phyloP scores from a whole-genome alignment of 2,329 filamentous ascomycete genomes.

The Epichloe typhina region DNA sequence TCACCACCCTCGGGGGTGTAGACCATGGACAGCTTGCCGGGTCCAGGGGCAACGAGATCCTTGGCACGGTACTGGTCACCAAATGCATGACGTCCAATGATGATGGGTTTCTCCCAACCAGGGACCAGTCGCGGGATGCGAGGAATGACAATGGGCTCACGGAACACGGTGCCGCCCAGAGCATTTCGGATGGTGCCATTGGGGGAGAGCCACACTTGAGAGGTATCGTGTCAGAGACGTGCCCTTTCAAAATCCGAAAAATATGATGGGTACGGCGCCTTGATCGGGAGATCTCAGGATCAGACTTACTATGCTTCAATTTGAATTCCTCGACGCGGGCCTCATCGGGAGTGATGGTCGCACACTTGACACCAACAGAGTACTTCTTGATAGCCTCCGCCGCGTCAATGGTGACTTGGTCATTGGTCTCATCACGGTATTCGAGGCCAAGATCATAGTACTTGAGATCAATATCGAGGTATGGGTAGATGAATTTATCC shows the following conservation, averaged over 20 bases:
- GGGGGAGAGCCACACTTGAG: constrained; percentile 90
- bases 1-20: constrained; percentile 77
- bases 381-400: constrained; percentile 99
- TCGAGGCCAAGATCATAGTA: constrained; percentile 91
- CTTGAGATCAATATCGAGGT: constrained; percentile 95
- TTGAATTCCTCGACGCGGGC: constrained; percentile 94
- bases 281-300: background rate
- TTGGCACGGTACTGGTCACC: constrained; percentile 98
- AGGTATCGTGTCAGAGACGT: constrained; percentile 1
- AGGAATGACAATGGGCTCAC: constrained; percentile 94
- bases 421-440: constrained; percentile 91
- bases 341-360: constrained; percentile 97
- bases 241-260: background rate
- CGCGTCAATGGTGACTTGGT: constrained; percentile 88
- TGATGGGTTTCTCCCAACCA: constrained; percentile 98
- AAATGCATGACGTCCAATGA: constrained; percentile 96
- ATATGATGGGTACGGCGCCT: background rate
- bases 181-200: constrained; percentile 76
- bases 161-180: constrained; percentile 91
- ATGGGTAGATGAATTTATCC: constrained; percentile 95
- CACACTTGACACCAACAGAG: constrained; percentile 96
- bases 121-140: constrained; percentile 85
- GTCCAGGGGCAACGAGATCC: constrained; percentile 70
- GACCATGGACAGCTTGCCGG: constrained; percentile 86
- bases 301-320: constrained; percentile 77